Base-by-base conservation (phyloP, 2,329 filamentous ascomycete species). In the Neospermospora avenae region DNA sequence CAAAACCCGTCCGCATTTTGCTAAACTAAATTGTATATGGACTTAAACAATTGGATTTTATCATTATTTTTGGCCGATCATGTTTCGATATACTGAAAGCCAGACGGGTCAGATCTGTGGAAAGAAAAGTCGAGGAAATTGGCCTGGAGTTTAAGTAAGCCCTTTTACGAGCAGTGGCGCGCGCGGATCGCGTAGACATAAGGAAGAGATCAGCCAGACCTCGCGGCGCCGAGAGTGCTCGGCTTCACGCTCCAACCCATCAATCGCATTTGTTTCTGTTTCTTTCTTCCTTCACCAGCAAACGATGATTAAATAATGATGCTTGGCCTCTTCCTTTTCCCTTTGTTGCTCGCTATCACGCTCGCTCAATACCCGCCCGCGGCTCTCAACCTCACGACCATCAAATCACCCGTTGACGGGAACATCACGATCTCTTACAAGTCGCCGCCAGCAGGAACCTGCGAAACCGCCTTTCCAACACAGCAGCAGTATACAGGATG, bases 401-500 rank as follows among this genome's bases (percentile, higher is more conserved):
- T 89, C 59, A 74, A 73, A 25, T 89, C 87, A 18, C 84, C 86
- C 2, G 76, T 88, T 66, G 79, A 89, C 71, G 75, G 77, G 28
- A 81, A 82, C 65, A 83, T 91, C 69, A 86, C 82, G 60, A 83
- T 91, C 70, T 82, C 83, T 58, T 91, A 88, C 78, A 90, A 87
- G 69, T 76, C 79, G 37, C 82, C 82, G 2, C 79, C 82, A 4
- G 72, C 77, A 7, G 84, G 82, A 48, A 85, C 81, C 13, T 91
- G 88, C 72, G 81, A 77, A 49, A 90, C 88, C 1, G 83, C 82
- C 7, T 89, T 88, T 68, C 70, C 78, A 46, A 78, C 77, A 0
- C 88, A 91, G 72, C 81, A 85, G 71, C 88, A 90, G 71, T 89
- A 86, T 69, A 84, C 85, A 3, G 88, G 88, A 68, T 90, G 88